Base-by-base conservation (phyloP, 768 basidiomycete species). In the Suillus paluster region DNA sequence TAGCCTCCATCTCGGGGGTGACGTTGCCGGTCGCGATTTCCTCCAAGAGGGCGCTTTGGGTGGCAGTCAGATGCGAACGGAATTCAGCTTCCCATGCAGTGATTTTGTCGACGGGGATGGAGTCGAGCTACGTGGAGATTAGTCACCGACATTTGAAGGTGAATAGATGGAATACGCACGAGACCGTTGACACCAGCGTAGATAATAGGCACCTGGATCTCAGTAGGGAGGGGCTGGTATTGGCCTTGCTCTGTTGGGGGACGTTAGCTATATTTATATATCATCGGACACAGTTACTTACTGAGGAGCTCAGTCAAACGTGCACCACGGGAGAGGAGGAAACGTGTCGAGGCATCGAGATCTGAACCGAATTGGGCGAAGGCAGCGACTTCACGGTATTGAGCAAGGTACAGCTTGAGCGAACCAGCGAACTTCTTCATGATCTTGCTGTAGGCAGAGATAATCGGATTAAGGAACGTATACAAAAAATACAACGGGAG, bases 351-450 rank as follows among this genome's bases (percentile, higher is more conserved):
- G 60, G 97, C 96, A 83, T 99, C 97, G 74, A 99, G 92, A 81
- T 99, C 97, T 72, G 97, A 99, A 87, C 97, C 97, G 84, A 99
- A 99, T 77, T 99, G 97, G 62, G 97, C 95, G 75, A 97, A 97
- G 68, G 95, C 95, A 68, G 97, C 97, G 69, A 99, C 97, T 86
- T 99, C 97, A 91, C 97, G 96, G 85, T 99, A 99, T 79, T 99
- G 97, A 34, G 97, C 97, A 68, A 99, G 94, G 88, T 99, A 99
- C 52, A 99, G 88, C 84, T 99, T 98, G 70, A 99, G 89, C 59
- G 97, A 99, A 86, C 97, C 97, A 71, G 97, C 97, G 71, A 99
- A 99, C 84, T 98, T 96, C 92, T 98, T 99, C 97, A 99, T 99
- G 82, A 99, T 95, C 82, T 96, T 95, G 69, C 90, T 92, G 66